Evolutionary conservation across 257 asterid species (phyloP).

Genomic region (Solanum tarapatanum): DNA sequence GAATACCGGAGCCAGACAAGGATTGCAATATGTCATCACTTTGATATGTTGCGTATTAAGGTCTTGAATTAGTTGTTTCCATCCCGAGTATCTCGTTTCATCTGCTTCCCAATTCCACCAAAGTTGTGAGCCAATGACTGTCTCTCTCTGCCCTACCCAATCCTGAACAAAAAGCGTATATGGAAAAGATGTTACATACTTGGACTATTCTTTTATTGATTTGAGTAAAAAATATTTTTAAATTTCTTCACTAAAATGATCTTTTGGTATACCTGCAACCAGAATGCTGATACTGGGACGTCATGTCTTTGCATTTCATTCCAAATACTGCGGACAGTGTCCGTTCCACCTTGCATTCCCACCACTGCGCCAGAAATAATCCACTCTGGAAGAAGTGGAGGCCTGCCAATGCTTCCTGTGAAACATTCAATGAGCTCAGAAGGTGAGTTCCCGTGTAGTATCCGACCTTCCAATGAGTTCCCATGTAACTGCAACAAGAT

Average conservation of each 20-base stretch:
- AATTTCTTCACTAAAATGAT: background rate
- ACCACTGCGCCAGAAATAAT: conserved; percentile 89
- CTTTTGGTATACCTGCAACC: conserved; percentile 73
- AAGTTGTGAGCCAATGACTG: conserved; percentile 89
- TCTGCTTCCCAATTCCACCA: conserved; percentile 99
- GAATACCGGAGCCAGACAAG: conserved; percentile 89
- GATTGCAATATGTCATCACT: conserved; percentile 98
- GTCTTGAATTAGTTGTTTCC: conserved; percentile 55
- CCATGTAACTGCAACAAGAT: conserved; percentile 47
- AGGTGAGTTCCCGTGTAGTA: conserved; percentile 76
- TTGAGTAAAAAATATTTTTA: too few species aligned
- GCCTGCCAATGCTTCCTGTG: conserved; percentile 81
- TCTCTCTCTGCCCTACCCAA: conserved; percentile 94
- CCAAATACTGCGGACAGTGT: conserved; percentile 44
- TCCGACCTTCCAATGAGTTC: conserved; percentile 61
- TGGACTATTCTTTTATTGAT: background rate
- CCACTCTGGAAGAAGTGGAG: conserved; percentile 86
- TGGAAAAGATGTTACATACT: background rate
- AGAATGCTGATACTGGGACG: conserved; percentile 92
- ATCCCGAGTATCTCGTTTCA: conserved; percentile 58
- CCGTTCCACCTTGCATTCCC: conserved; percentile 95
- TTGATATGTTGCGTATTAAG: conserved; percentile 37
- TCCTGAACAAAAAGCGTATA: conserved; percentile 33
- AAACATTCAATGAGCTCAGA: conserved; percentile 62
- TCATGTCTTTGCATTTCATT: conserved; percentile 39